Evolutionary conservation across 768 basidiomycete genomes (phyloP), one percentile per base, ranked within the genome.

Genomic region (Leccinellum albellum): DNA sequence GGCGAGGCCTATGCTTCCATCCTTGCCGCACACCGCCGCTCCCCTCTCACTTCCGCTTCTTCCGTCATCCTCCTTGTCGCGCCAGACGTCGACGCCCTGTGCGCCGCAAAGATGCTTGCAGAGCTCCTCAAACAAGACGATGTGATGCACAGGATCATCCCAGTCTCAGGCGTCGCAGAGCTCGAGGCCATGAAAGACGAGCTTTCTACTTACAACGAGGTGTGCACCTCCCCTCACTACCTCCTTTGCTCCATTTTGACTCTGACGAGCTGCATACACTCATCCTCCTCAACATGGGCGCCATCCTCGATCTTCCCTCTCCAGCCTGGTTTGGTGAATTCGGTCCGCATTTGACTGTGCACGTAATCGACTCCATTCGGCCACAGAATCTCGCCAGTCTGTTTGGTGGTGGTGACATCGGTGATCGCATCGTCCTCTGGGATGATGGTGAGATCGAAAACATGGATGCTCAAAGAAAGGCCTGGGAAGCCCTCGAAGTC

Each of bases 281-380:
- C 50, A 85, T 99, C 50, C 80, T 99, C 45, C 74, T 99, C 50
- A 96, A 96, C 63, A 90, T 99, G 77, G 97, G 97, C 40, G 86
- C 88, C 1, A 83, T 94, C 47, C 81, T 91, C 32, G 94, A 97
- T 59, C 80, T 99, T 5, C 82, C 91, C 9, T 81, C 86, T 5
- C 66, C 78, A 2, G 79, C 81, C 45, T 88, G 88, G 87, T 89
- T 94, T 67, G 91, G 91, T 50, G 83, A 84, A 37, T 88, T 91
- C 64, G 71, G 76, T 49, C 63, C 76, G 4, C 75, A 78, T 23
- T 77, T 92, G 53, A 85, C 80, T 3, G 81, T 98, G 42, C 97
- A 99, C 75, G 86, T 98, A 64, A 91, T 99, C 74, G 97, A 99
- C 73, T 93, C 96, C 3, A 84, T 87, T 20, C 83, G 97, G 51